phyloP scores from a whole-genome alignment of 805 yeast species.

The Candida maesae region DNA sequence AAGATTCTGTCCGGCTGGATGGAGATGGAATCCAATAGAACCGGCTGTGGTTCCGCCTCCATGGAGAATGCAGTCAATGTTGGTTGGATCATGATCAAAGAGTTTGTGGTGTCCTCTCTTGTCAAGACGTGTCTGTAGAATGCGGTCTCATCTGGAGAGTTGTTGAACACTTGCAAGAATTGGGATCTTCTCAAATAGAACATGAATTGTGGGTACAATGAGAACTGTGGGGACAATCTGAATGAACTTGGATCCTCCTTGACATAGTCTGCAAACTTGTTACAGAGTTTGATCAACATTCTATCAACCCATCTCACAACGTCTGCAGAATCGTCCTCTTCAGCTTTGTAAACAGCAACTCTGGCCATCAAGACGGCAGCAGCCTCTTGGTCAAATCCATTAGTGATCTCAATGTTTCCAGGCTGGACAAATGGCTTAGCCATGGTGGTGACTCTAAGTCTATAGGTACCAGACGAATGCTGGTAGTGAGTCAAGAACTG shows the following conservation, averaged over 20 bases:
- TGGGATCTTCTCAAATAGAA: conserved; percentile 65
- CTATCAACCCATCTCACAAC: conserved; percentile 49
- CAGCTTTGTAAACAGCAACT: conserved; percentile 37
- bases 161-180: conserved; percentile 61
- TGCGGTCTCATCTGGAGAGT: conserved; percentile 70
- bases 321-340: conserved; percentile 34
- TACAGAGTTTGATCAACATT: conserved; percentile 42
- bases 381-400: conserved; percentile 76
- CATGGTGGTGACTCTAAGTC: conserved; percentile 89
- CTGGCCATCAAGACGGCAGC: conserved; percentile 61
- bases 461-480: conserved; percentile 88
- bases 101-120: conserved; percentile 57
- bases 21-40: conserved; percentile 59
- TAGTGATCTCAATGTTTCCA: conserved; percentile 51
- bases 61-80: conserved; percentile 54
- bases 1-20: conserved; percentile 54
- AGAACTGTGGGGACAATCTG: conserved; percentile 44
- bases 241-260: conserved; percentile 46
- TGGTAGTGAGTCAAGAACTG: conserved; percentile 93
- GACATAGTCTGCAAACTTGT: conserved; percentile 44
- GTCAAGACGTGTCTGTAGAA: conserved; percentile 59
- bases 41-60: conserved; percentile 50
- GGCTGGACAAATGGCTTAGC: conserved; percentile 55
- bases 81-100: conserved; percentile 68
- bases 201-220: conserved; percentile 62